These are phyloP conservation scores for Albatrellus sp. DNA, from an alignment of 1,284 basidiomycete genomes.

Conservation along the genomic window DNA sequence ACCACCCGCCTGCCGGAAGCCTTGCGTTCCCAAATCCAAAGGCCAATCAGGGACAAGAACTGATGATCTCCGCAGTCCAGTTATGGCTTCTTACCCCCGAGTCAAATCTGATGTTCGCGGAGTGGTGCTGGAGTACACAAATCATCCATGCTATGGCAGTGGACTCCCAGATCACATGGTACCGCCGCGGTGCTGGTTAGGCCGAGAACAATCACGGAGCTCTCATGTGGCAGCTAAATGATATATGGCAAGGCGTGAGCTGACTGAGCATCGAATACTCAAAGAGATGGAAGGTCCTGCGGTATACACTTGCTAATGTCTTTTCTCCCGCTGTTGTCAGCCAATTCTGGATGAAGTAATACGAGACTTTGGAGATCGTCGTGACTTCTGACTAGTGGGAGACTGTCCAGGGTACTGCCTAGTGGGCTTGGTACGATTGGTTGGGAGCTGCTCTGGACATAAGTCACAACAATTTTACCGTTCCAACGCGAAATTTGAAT, in stretches of 20 bases:
- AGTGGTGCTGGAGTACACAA: slow-evolving; percentile 51
- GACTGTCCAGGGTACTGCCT: slow-evolving; percentile 31
- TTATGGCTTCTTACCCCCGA: slow-evolving; percentile 42
- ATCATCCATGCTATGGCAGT: slow-evolving; percentile 47
- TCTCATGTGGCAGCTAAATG: slow-evolving; percentile 55
- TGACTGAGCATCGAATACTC: slow-evolving; percentile 53
- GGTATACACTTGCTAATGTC: slow-evolving; percentile 35
- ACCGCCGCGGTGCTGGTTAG: slow-evolving; percentile 41
- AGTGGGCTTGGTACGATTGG: slow-evolving; percentile 52
- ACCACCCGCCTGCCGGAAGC: slow-evolving; percentile 43
- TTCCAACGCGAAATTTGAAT: slow-evolving; percentile 34
- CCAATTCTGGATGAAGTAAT: slow-evolving; percentile 42
- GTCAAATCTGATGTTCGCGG: slow-evolving; percentile 44
- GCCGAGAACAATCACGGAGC: slow-evolving; percentile 49
- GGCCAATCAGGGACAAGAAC: slow-evolving; percentile 37
- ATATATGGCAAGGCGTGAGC: slow-evolving; percentile 53
- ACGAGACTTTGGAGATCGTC: slow-evolving; percentile 35
- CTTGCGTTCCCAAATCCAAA: slow-evolving; percentile 49
- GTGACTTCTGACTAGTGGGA: slow-evolving; percentile 42
- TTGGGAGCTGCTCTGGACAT: slow-evolving; percentile 28
- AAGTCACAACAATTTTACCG: slow-evolving; percentile 26
- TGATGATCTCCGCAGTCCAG: slow-evolving; percentile 41
- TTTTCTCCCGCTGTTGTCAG: slow-evolving; percentile 38
- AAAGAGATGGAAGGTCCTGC: slow-evolving; percentile 50
- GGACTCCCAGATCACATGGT: slow-evolving; percentile 47